A percentile compares a stretch with the other conserved stretches of the same genome.
Evolutionary conservation across 331 rosid genomes (phyloP).

Genomic region (Erythrophleum ivorense): DNA sequence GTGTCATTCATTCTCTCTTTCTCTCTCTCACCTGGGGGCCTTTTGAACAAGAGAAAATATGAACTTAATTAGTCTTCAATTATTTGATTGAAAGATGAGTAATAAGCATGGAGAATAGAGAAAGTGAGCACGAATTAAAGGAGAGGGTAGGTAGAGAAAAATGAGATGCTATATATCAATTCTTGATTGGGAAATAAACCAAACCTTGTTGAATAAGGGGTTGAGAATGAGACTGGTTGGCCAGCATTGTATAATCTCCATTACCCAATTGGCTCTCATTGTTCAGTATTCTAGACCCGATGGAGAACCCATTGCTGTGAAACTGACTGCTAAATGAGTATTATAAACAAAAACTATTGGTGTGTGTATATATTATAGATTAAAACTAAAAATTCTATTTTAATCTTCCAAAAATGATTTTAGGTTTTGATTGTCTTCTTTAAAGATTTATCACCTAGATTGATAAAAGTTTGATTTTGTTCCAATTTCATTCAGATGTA

Average conservation of each 20-base stretch:
- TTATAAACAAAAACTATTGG: neutral
- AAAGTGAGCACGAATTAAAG: neutral
- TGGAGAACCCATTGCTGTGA: constrained; percentile 40
- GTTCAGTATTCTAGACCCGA: constrained; percentile 51
- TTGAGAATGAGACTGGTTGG: constrained; percentile 34
- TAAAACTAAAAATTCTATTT: too few species aligned
- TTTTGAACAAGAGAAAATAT: too few species aligned
- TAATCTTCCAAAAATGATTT: too few species aligned
- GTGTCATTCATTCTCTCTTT: too few species aligned
- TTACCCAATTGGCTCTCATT: constrained; percentile 38
- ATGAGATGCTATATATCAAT: constrained; percentile 12
- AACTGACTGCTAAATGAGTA: constrained; percentile 20
- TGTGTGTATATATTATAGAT: neutral
- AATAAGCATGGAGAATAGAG: neutral
- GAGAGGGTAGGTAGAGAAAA: constrained; percentile 39
- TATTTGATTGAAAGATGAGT: neutral
- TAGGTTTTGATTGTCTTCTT: too few species aligned
- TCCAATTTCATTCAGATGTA: neutral
- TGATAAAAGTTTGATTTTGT: too few species aligned
- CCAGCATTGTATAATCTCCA: constrained; percentile 45
- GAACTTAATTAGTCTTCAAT: constrained; percentile 9
- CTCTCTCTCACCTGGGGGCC: too few species aligned
- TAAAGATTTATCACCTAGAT: too few species aligned
- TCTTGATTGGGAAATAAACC: constrained; percentile 39
- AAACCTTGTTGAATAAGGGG: constrained; percentile 55